phyloP scores from a whole-genome alignment of 371 early-diverging fungal genomes.

The Haplosporangium sp. region DNA sequence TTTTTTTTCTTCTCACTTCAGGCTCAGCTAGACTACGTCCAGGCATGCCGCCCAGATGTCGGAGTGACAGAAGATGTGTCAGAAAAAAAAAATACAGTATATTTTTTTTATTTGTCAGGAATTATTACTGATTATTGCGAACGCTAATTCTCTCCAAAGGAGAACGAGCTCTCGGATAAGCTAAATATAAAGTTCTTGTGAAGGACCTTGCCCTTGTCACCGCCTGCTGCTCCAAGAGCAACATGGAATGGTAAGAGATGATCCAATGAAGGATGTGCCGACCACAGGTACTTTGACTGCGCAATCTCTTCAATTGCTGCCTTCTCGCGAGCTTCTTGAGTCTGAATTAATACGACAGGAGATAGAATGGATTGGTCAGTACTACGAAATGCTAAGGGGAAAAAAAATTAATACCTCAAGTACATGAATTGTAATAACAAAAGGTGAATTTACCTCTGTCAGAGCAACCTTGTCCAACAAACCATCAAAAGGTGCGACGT shows the following conservation, averaged over 20 bases:
- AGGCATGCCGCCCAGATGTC: background rate
- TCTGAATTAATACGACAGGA: conserved; percentile 5
- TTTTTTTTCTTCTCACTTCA: too few species aligned
- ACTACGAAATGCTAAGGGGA: background rate
- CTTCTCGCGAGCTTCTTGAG: conserved; percentile 25
- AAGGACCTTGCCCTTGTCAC: conserved; percentile 33
- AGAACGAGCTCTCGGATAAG: conserved; percentile 42
- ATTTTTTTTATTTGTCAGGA: too few species aligned
- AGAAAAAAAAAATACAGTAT: background rate
- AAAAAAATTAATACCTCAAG: background rate
- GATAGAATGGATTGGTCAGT: background rate
- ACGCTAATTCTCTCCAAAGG: conserved; percentile 43
- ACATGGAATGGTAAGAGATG: conserved; percentile 62
- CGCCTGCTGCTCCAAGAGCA: conserved; percentile 59
- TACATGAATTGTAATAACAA: background rate
- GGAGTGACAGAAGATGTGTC: conserved; percentile 1
- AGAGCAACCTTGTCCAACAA: conserved; percentile 52
- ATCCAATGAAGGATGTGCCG: conserved; percentile 60
- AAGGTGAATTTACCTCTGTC: conserved; percentile 23
- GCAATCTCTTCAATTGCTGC: conserved; percentile 49
- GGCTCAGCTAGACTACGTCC: background rate
- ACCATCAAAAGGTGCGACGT: conserved; percentile 59
- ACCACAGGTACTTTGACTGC: conserved; percentile 33
- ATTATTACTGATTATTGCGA: too few species aligned
- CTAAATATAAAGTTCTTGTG: conserved; percentile 53